Conservation (phyloP, 2,329 filamentous ascomycete species). For the Alternaria sp. region DNA sequence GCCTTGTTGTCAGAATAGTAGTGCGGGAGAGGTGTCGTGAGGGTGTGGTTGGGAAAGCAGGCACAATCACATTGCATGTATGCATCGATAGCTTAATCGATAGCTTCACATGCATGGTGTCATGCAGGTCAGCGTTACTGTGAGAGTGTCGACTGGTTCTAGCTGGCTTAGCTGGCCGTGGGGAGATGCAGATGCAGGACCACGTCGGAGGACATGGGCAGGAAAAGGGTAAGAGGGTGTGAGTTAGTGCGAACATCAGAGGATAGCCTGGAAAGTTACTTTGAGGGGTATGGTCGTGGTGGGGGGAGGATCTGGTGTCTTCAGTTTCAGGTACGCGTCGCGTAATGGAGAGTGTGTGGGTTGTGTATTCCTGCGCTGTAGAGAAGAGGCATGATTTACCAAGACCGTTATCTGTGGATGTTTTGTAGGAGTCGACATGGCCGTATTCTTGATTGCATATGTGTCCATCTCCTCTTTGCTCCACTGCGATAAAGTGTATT, state of each 20-base stretch:
- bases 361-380: background rate
- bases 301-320: slow-evolving; percentile 1
- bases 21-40: background rate
- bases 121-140: slow-evolving; percentile 1
- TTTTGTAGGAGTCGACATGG: background rate
- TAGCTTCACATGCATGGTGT: slow-evolving; percentile 9
- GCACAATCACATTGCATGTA: slow-evolving; percentile 19
- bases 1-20: background rate
- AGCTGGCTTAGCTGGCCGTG: background rate
- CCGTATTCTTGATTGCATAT: background rate
- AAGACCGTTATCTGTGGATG: slow-evolving; percentile 13
- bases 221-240: background rate
- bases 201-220: slow-evolving; percentile 14
- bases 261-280: slow-evolving; percentile 12
- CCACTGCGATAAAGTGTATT: slow-evolving; percentile 1
- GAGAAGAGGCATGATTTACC: background rate
- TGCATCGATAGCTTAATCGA: slow-evolving; percentile 18
- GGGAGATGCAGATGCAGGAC: background rate
- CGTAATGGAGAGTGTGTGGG: background rate
- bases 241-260: background rate
- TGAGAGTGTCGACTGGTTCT: slow-evolving; percentile 1
- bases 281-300: slow-evolving; percentile 5
- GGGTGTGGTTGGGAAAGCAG: slow-evolving; percentile 13
- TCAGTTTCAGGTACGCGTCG: slow-evolving; percentile 7
- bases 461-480: background rate